Evolutionary conservation across 331 rosid genomes (phyloP), one percentile per base, ranked within the genome.

Genomic region (Saraca asoca): DNA sequence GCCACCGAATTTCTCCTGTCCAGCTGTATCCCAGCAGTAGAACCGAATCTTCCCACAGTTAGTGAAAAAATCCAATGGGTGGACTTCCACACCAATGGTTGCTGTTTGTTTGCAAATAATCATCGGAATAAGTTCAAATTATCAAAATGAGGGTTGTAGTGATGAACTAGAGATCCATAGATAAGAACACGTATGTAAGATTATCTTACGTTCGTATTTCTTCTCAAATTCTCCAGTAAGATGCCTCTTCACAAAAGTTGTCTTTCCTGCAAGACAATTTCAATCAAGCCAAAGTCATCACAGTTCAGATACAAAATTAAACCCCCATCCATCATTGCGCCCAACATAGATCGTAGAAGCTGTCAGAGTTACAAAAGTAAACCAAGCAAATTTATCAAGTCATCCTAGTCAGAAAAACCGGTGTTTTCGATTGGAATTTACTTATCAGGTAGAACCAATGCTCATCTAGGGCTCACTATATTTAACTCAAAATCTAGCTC

Each of bases 81-180:
- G 96, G 12, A 89, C 96, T 52, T 86, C 96, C 41, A 89, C 93
- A 12, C 96, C 96, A 54, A 89, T 87, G n/a, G 95, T 85, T 5
- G 95, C 91, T 90, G 78, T 50, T 14, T 38, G 10, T 7, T 24
- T 1, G 1, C 35, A 46, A 48, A 35, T 64, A 60, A 41, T 2
- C 9, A 41, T 46, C 48, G 12, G 0, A 75, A 37, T 46, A 2
- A 48, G 53, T n/a, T 39, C 37, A 68, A 46, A 46, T 10, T 24
- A 34, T 43, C 3, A 45, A 7, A 15, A 0, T 3, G 7, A 0
- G n/a, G 11, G 31, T 1, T 24, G 31, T 3, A 24, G 31, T 1
- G 3, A 24, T 24, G 31, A 24, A 1, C 31, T 24, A 24, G 31
- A 24, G 31, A 24, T 24, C 31, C 31, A 1, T 24, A 24, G 3